These are phyloP conservation scores for Lecanosticta acicola DNA, from an alignment of 2,329 filamentous ascomycete genomes.

Conservation along the genomic window DNA sequence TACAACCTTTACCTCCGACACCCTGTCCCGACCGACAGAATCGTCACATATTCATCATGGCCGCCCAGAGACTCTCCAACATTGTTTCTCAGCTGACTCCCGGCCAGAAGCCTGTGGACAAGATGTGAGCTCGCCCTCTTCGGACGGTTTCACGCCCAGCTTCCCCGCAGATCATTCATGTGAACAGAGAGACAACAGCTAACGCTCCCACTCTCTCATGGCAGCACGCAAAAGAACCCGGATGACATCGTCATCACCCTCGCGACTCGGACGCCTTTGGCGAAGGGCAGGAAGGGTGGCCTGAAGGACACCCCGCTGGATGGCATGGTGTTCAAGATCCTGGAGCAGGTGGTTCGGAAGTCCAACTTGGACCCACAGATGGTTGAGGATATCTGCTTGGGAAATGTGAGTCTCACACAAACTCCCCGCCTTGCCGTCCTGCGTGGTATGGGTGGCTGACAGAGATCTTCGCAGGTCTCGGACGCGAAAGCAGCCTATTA, in stretches of 20 bases:
- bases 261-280: slow-evolving; percentile 80
- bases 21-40: too few species aligned
- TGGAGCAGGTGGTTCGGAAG: slow-evolving; percentile 55
- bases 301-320: slow-evolving; percentile 94
- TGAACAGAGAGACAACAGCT: slow-evolving; percentile 76
- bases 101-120: slow-evolving; percentile 59
- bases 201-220: slow-evolving; percentile 6
- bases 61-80: slow-evolving; percentile 76
- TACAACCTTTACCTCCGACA: too few species aligned
- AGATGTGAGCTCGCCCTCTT: slow-evolving; percentile 76
- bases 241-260: slow-evolving; percentile 97
- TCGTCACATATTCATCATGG: slow-evolving; percentile 55
- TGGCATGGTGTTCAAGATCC: slow-evolving; percentile 73
- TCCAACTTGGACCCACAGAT: slow-evolving; percentile 32
- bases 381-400: slow-evolving; percentile 71
- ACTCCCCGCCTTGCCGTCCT: too few species aligned
- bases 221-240: slow-evolving; percentile 57
- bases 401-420: slow-evolving; percentile 59
- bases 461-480: slow-evolving; percentile 54
- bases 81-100: slow-evolving; percentile 83
- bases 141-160: not conserved
- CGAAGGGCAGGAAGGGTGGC: slow-evolving; percentile 85
- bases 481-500: slow-evolving; percentile 87
- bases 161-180: slow-evolving; percentile 52
- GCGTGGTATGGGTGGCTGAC: not conserved